phyloP scores from a whole-genome alignment of 2,329 filamentous ascomycete species.

The Penicillium capsulatum region DNA sequence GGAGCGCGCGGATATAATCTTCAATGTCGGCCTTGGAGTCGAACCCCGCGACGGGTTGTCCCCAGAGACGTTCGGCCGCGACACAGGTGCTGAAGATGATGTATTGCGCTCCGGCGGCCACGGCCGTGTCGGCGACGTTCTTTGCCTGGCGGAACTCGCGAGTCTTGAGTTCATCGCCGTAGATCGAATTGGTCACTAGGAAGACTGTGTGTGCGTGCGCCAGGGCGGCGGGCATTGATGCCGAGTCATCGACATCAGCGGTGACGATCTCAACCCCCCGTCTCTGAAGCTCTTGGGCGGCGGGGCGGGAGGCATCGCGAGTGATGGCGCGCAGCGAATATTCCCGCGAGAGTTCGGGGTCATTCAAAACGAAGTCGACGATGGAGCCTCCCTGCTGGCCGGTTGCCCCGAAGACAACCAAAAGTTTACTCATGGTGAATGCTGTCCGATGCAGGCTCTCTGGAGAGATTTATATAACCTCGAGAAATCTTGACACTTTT shows the following conservation, averaged over 20 bases:
- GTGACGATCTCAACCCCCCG: slow-evolving; percentile 50
- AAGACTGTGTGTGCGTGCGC: slow-evolving; percentile 49
- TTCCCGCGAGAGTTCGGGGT: slow-evolving; percentile 44
- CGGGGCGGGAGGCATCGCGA: slow-evolving; percentile 45
- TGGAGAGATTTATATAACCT: too few relatives aligned
- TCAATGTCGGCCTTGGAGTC: slow-evolving; percentile 57
- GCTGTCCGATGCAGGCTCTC: too few relatives aligned
- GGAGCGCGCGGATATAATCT: slow-evolving; percentile 49
- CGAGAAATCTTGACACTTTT: too few relatives aligned
- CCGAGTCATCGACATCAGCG: slow-evolving; percentile 46
- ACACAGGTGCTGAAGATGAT: slow-evolving; percentile 41
- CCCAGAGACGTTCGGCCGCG: slow-evolving; percentile 27
- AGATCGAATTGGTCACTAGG: slow-evolving; percentile 47
- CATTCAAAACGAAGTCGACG: slow-evolving; percentile 42
- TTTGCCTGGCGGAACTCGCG: slow-evolving; percentile 35
- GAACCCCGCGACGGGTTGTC: slow-evolving; percentile 46
- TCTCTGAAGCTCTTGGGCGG: slow-evolving; percentile 43
- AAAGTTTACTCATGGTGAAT: slow-evolving; percentile 26
- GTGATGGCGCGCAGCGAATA: slow-evolving; percentile 56
- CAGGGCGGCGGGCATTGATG: slow-evolving; percentile 42
- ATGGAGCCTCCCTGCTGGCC: slow-evolving; percentile 59
- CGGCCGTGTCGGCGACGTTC: slow-evolving; percentile 37
- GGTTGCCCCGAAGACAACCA: slow-evolving; percentile 58
- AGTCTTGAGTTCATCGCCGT: slow-evolving; percentile 11
- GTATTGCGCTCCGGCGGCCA: slow-evolving; percentile 35